Evolutionary conservation across 129 eudicot species (phyloP).

Genomic region (Arctium lappa): DNA sequence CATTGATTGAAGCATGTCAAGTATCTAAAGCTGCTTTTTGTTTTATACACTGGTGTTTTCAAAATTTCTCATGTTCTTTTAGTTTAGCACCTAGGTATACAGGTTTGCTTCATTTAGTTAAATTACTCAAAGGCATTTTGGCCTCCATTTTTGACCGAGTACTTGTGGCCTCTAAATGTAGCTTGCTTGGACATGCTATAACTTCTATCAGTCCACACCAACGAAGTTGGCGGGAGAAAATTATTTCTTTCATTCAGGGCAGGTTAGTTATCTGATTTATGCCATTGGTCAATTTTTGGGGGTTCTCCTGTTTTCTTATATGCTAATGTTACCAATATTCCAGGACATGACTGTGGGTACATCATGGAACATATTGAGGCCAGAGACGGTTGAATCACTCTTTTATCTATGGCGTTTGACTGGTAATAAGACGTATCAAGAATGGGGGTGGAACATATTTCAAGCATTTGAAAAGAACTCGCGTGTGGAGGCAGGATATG

Average conservation of each 20-base stretch:
- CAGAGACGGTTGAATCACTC: slow-evolving; percentile 96
- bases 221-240: slow-evolving; percentile 99
- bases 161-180: slow-evolving; percentile 33
- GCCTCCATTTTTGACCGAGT: slow-evolving; percentile 6
- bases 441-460: slow-evolving; percentile 99
- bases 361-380: slow-evolving; percentile 98
- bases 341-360: slow-evolving; percentile 99
- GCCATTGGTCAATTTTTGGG: background rate
- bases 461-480: slow-evolving; percentile 98
- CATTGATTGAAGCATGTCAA: too few relatives aligned
- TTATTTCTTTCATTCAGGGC: slow-evolving; percentile 83
- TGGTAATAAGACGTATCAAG: slow-evolving; percentile 96
- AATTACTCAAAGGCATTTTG: background rate
- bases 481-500: slow-evolving; percentile 90
- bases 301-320: slow-evolving; percentile 3
- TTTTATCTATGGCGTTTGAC: slow-evolving; percentile 97
- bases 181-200: slow-evolving; percentile 99
- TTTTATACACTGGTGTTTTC: too few relatives aligned
- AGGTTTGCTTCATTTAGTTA: too few relatives aligned
- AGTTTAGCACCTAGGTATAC: too few relatives aligned
- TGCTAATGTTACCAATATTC: slow-evolving; percentile 13
- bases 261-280: slow-evolving; percentile 45
- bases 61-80: too few relatives aligned
- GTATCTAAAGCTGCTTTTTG: too few relatives aligned
- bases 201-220: slow-evolving; percentile 94